Evolutionary conservation across 768 basidiomycete species (phyloP), one percentile per base, ranked within the genome.

Genomic region (Pulveroboletus frians): DNA sequence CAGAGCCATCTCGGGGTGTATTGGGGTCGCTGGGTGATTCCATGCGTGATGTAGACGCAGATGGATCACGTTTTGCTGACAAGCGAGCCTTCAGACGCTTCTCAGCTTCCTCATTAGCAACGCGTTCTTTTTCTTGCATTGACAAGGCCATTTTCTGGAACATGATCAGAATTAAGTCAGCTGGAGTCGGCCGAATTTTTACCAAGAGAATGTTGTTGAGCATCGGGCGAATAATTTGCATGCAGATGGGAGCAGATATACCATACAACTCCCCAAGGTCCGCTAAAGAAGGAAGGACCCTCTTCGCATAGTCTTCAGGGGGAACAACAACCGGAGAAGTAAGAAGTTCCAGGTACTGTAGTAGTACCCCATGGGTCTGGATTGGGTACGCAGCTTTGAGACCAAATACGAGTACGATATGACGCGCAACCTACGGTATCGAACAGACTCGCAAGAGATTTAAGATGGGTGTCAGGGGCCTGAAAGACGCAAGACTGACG

Each of bases 151-250:
- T 75, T 51, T 70, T 73, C 85, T 88, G 55, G 26, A 44, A 35
- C 29, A 35, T 11, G 8, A 15, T 63, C 36, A 52, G 53, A 43
- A 40, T 46, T 46, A 29, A 43, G 20, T 30, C 18, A 26, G 55
- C 10, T 27, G 53, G 7, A 35, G 31, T 10, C 7, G 2, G 27
- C 30, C 4, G 11, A 37, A 39, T 1, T 70, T 77, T 49, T 63
- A 85, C 85, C 58, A 88, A 68, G 39, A 89, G 69, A 26, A 75
- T 69, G 9, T 71, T 71, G 54, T 88, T 81, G 38, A 89, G 72
- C 46, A 87, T 83, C 13, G 95, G 93, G 14, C 96, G 81, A 34
- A 91, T 78, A 49, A 98, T 85, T 63, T 94, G 92, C 89, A 98
- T 96, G 46, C 92, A 91, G 48, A 96, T 84, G 11, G 88, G 80